These are phyloP conservation scores for Pachysolen tannophilus DNA, from an alignment of 805 yeast genomes.

Conservation along the genomic window DNA sequence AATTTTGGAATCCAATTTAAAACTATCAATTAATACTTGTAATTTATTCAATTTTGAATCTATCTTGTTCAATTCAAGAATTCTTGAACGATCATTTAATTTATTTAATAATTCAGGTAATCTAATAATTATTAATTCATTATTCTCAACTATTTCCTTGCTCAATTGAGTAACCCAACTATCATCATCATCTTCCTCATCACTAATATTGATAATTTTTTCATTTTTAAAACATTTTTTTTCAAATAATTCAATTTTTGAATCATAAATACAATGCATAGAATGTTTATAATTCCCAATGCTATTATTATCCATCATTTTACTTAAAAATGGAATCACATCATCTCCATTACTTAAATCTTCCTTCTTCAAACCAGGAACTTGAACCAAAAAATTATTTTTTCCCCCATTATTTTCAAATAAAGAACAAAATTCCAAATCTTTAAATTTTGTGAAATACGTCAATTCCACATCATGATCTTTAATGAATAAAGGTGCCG, in stretches of 20 bases:
- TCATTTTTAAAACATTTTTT: not conserved
- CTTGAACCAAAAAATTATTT: slow-evolving; percentile 7
- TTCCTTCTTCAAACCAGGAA: slow-evolving; percentile 10
- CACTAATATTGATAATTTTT: not conserved
- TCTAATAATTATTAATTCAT: slow-evolving; percentile 7
- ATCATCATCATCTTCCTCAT: slow-evolving; percentile 7
- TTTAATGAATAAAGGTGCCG: slow-evolving; percentile 22
- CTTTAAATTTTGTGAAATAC: slow-evolving; percentile 13
- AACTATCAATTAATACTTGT: slow-evolving; percentile 4
- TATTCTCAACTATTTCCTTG: slow-evolving; percentile 1
- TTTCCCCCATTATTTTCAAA: not conserved
- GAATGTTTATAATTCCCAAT: slow-evolving; percentile 2
- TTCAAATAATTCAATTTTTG: not conserved
- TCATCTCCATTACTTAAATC: slow-evolving; percentile 4
- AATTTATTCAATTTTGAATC: slow-evolving; percentile 8
- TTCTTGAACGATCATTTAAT: not conserved
- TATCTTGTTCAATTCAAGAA: not conserved
- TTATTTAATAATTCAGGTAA: slow-evolving; percentile 8
- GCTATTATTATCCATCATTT: slow-evolving; percentile 3
- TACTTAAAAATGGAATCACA: not conserved
- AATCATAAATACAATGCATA: slow-evolving; percentile 4
- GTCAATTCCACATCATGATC: slow-evolving; percentile 8
- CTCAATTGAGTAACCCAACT: slow-evolving; percentile 2
- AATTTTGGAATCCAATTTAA: slow-evolving; percentile 11
- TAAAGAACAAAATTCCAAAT: slow-evolving; percentile 7